A percentile compares a stretch with the other conserved stretches of the same genome.
phyloP scores from a whole-genome alignment of 2,329 filamentous ascomycete genomes.

The Cadophora sp. region DNA sequence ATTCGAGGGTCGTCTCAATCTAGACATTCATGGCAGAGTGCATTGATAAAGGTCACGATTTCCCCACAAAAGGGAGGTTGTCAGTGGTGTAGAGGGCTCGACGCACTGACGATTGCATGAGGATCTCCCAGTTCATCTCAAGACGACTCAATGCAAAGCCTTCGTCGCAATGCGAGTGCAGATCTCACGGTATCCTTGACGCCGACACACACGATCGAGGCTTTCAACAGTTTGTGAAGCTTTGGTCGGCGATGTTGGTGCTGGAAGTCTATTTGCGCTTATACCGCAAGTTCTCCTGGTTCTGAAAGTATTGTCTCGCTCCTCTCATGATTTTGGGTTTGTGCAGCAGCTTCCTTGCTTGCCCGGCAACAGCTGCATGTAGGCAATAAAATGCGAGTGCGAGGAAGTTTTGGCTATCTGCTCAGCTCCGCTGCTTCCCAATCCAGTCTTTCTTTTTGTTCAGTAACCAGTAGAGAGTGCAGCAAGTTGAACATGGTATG shows the following conservation, averaged over 20 bases:
- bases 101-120: conserved; percentile 26
- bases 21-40: conserved; percentile 25
- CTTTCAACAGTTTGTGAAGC: background rate
- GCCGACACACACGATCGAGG: background rate
- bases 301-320: background rate
- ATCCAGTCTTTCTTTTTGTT: background rate
- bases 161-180: background rate
- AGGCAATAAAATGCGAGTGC: background rate
- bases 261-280: conserved; percentile 1
- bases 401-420: background rate
- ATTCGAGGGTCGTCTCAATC: conserved; percentile 24
- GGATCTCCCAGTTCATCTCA: conserved; percentile 21
- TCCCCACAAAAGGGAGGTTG: conserved; percentile 25
- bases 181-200: background rate
- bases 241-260: background rate
- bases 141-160: conserved; percentile 12
- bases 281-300: background rate
- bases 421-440: background rate
- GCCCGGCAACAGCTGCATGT: conserved; percentile 3
- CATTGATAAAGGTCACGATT: conserved; percentile 28
- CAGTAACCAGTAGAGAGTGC: background rate
- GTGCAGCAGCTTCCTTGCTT: background rate
- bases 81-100: conserved; percentile 15
- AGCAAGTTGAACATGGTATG: background rate
- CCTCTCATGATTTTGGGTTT: background rate